phyloP scores from a whole-genome alignment of 768 basidiomycete species.

The Mycena kentingensis region DNA sequence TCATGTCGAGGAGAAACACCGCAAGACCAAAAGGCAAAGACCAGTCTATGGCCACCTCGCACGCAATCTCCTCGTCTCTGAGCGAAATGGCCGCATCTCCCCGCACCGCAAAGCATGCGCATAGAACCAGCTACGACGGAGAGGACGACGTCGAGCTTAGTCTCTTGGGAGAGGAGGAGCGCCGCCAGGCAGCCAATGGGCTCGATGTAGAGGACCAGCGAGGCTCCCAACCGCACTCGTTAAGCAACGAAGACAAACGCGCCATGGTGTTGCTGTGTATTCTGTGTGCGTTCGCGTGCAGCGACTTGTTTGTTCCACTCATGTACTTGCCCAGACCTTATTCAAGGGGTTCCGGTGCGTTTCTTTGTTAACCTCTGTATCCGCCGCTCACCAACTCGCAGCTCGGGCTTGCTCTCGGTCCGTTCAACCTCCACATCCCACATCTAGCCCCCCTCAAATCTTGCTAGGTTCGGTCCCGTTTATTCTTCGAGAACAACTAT shows the following conservation, averaged over 20 bases:
- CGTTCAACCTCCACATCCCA: constrained; percentile 16
- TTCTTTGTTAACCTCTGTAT: constrained; percentile 7
- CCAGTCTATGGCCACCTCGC: constrained; percentile 36
- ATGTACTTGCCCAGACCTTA: constrained; percentile 51
- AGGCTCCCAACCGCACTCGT: constrained; percentile 6
- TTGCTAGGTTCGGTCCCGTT: constrained; percentile 91
- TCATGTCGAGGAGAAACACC: constrained; percentile 22
- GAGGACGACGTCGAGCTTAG: constrained; percentile 65
- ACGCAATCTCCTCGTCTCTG: constrained; percentile 59
- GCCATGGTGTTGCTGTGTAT: constrained; percentile 84
- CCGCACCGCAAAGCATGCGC: constrained; percentile 43
- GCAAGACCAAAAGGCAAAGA: constrained; percentile 6
- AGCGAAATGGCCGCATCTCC: constrained; percentile 61
- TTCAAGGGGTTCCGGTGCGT: constrained; percentile 89
- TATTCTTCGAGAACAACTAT: constrained; percentile 90
- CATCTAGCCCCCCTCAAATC: constrained; percentile 3
- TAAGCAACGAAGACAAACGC: constrained; percentile 61
- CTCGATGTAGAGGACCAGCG: constrained; percentile 40
- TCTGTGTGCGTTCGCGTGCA: constrained; percentile 63
- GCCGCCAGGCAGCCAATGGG: constrained; percentile 46
- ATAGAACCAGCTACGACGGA: constrained; percentile 32
- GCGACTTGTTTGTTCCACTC: constrained; percentile 11
- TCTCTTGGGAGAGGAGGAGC: constrained; percentile 60
- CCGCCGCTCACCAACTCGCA: constrained; percentile 29
- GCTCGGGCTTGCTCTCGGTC: constrained; percentile 89